Base-by-base conservation (phyloP, 2,329 filamentous ascomycete species). In the Colletotrichum chrysophilum region DNA sequence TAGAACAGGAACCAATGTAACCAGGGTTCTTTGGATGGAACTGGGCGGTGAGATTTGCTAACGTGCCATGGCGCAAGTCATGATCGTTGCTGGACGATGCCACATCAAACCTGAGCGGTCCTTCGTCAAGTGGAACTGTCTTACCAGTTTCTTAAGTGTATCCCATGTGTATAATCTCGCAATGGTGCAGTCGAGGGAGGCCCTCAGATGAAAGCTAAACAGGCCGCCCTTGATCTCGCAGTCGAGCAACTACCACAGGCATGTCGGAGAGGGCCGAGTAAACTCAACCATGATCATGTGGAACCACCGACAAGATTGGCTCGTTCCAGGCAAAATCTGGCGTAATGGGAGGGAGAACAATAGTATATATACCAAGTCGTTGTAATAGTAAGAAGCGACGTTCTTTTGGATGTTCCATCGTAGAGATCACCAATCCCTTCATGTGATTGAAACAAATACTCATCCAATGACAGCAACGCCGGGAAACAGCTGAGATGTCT, bases 401-500 rank as follows among this genome's bases (percentile, higher is more conserved):
- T 0, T 3, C 2, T 10, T 0, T 43, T 43, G 4, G 38, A 2
- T 18, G 18, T 1, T 9, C 1, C 16, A 9, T 43, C 5, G 38
- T 9, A n/a, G 18, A 43, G 18, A 43, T 43, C 4, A 43, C 38
- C 4, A 5, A 1, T 3, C 38, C 18, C 18, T n/a, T 2, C 9
- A 0, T 12, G 16, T n/a, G 2, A 6, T n/a, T 4, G 18, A n/a
- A n/a, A 43, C 38, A 2, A n/a, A 43, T 43, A 12, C 38, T 43
- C 4, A 3, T 12, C 18, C 4, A n/a, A 12, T 1, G 3, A n/a
- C 18, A 12, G 18, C 8, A n/a, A 10, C 9, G 0, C 1, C 38
- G 18, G 0, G 0, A 9, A 1, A 43, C 16, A 43, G 38, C 7
- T 3, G 0, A 9, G 36, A 5, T 0, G 2, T 5, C 36, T n/a